Evolutionary conservation across 108 stramenopile species (phyloP).

Genomic region (Poteriospumella lacustris): DNA sequence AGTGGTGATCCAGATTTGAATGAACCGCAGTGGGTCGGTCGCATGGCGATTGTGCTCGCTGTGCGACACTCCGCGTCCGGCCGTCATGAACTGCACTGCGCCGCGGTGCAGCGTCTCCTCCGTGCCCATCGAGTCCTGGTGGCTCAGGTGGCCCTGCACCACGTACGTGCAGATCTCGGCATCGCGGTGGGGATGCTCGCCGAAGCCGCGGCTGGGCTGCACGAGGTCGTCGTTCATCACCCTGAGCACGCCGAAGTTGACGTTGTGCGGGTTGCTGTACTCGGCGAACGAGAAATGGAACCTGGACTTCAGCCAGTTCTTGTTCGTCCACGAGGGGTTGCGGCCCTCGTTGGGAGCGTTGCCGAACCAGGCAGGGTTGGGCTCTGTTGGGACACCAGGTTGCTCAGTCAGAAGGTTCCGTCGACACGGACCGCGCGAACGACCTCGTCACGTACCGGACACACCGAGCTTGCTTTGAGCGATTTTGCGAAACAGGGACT

Average conservation of each 20-base stretch:
- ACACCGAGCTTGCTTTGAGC: no score
- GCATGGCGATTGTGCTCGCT: constrained; percentile 61
- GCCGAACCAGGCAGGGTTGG: no score
- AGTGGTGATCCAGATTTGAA: constrained; percentile 71
- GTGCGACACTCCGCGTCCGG: constrained; percentile 65
- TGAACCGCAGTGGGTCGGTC: constrained; percentile 60
- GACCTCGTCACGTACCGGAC: no score
- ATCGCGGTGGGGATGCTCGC: constrained; percentile 63
- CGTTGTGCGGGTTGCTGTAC: constrained; percentile 55
- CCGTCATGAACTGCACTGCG: constrained; percentile 79
- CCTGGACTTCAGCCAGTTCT: constrained; percentile 70
- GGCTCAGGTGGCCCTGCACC: constrained; percentile 61
- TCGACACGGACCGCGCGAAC: no score
- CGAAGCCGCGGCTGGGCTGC: constrained; percentile 66
- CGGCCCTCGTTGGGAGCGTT: no score
- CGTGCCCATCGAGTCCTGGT: constrained; percentile 68
- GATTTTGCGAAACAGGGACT: no score
- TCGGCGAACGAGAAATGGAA: constrained; percentile 78
- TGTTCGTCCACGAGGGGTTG: no score
- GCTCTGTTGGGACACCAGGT: no score
- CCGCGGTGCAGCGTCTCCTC: constrained; percentile 63
- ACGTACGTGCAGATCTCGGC: constrained; percentile 71
- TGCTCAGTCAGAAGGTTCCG: no score
- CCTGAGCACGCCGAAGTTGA: constrained; percentile 63
- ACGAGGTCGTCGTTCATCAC: constrained; percentile 72